phyloP scores from a whole-genome alignment of 2,329 filamentous ascomycete species.

The Monascus ruber region DNA sequence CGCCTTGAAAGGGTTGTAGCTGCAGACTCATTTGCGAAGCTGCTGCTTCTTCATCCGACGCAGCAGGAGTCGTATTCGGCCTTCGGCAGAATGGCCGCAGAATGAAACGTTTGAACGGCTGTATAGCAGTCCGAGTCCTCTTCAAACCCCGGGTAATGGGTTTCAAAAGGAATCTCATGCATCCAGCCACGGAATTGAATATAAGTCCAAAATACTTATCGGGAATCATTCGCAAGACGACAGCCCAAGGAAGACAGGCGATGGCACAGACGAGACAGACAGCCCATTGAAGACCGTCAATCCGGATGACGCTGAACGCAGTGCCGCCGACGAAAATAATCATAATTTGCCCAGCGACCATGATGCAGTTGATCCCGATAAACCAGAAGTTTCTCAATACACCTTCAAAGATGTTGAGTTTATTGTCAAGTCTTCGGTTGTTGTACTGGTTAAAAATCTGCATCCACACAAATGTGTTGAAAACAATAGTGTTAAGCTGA shows the following conservation, averaged over 20 bases:
- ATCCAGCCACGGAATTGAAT: constrained; percentile 40
- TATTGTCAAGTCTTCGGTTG: constrained; percentile 87
- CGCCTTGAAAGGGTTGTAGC: constrained; percentile 9
- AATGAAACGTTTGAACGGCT: constrained; percentile 13
- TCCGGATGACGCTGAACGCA: constrained; percentile 62
- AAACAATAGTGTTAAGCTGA: constrained; percentile 69
- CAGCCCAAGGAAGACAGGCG: constrained; percentile 74
- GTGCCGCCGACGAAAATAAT: constrained; percentile 78
- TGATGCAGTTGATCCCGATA: constrained; percentile 69
- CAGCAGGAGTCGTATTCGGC: constrained; percentile 1
- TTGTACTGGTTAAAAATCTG: constrained; percentile 99
- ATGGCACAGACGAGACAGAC: constrained; percentile 74
- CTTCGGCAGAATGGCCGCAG: constrained; percentile 9
- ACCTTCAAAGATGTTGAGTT: constrained; percentile 91
- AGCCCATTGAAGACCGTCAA: constrained; percentile 72
- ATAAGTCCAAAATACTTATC: constrained; percentile 45
- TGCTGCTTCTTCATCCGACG: constrained; percentile 9
- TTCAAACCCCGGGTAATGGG: constrained; percentile 23
- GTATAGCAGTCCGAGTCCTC: constrained; percentile 14
- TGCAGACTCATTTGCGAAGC: constrained; percentile 3
- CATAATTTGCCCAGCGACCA: constrained; percentile 79
- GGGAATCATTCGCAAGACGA: constrained; percentile 71
- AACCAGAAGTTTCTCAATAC: constrained; percentile 81
- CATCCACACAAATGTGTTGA: constrained; percentile 99
- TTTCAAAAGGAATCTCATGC: constrained; percentile 42